These are phyloP conservation scores for Ophiocordyceps camponoti-floridani DNA, from an alignment of 2,329 filamentous ascomycete genomes.

Conservation along the genomic window DNA sequence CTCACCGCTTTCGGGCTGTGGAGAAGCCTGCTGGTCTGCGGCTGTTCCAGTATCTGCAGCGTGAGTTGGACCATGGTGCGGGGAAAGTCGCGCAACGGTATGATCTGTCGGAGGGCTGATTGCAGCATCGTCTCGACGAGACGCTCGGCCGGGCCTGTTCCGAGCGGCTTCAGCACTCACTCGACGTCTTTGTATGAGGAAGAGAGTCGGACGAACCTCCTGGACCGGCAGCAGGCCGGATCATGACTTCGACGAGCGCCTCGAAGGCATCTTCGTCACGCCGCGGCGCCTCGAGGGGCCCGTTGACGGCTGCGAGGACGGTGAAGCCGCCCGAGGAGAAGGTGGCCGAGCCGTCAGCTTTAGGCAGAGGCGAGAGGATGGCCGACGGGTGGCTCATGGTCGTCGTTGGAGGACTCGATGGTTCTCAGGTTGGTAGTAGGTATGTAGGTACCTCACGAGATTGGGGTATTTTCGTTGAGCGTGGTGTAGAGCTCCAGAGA, in stretches of 20 bases:
- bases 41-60: constrained; percentile 55
- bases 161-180: constrained; percentile 3
- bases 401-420: constrained; percentile 18
- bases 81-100: constrained; percentile 59
- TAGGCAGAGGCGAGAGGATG: constrained; percentile 41
- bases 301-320: constrained; percentile 75
- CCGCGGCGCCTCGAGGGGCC: constrained; percentile 75
- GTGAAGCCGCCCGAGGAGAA: constrained; percentile 63
- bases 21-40: constrained; percentile 42
- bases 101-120: constrained; percentile 52
- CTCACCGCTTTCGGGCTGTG: constrained; percentile 44
- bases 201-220: constrained; percentile 38
- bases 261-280: constrained; percentile 86
- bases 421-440: no score
- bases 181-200: background rate
- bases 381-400: constrained; percentile 29
- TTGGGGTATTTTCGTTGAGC: no score
- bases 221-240: constrained; percentile 71
- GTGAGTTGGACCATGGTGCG: constrained; percentile 65
- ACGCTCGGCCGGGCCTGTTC: constrained; percentile 49
- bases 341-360: constrained; percentile 64
- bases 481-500: no score
- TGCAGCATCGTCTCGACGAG: constrained; percentile 67
- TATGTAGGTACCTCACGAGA: no score
- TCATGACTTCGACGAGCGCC: constrained; percentile 73